phyloP scores from a whole-genome alignment of 169 alveolate species.

The Plasmodium fragile region DNA sequence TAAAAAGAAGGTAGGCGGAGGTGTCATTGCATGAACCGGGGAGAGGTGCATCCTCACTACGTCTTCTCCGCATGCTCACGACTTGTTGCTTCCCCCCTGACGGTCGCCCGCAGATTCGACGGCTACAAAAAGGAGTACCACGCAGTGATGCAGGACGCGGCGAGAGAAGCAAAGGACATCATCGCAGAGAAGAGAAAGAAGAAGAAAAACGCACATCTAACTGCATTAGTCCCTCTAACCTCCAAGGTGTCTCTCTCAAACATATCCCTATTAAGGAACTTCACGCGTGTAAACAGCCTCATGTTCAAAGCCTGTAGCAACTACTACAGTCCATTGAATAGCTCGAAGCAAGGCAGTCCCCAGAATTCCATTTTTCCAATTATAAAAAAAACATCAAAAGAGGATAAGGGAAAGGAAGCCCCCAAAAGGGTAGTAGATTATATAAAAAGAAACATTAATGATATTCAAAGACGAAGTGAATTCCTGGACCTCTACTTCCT shows the following conservation, averaged over 20 bases:
- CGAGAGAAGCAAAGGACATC: constrained; percentile 14
- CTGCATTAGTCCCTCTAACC: background rate
- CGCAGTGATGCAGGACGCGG: background rate
- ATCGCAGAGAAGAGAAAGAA: background rate
- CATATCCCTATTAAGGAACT: constrained; percentile 35
- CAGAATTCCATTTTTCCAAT: background rate
- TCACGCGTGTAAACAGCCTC: constrained; percentile 55
- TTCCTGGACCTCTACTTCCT: constrained; percentile 36
- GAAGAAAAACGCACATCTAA: background rate
- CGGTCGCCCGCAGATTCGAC: background rate
- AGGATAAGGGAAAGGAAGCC: background rate
- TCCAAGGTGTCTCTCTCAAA: constrained; percentile 17
- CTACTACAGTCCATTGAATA: constrained; percentile 50
- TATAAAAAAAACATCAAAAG: background rate
- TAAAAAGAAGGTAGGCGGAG: constrained; percentile 31
- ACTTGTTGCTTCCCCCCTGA: background rate
- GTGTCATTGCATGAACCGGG: background rate
- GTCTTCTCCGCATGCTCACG: background rate
- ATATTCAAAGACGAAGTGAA: constrained; percentile 49
- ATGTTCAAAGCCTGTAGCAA: constrained; percentile 35
- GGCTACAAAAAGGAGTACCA: constrained; percentile 1
- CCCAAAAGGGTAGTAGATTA: constrained; percentile 9
- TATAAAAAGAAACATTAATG: constrained; percentile 42
- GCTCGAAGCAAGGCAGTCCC: background rate
- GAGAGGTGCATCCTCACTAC: background rate